phyloP scores from a whole-genome alignment of 2,329 filamentous ascomycete genomes.

The Pseudogymnoascus sp. region DNA sequence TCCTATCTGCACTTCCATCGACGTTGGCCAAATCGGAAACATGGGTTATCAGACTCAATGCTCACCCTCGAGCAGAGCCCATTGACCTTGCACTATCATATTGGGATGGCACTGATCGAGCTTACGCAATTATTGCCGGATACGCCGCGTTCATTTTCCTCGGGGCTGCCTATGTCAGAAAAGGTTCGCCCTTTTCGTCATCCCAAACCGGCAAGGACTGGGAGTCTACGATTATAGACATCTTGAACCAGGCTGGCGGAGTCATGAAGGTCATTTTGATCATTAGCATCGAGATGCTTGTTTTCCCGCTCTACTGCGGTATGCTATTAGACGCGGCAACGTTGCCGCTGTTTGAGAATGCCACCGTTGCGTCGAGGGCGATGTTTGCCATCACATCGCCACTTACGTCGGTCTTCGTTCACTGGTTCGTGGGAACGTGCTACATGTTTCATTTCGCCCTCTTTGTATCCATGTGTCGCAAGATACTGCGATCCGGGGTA shows the following conservation, averaged over 20 bases:
- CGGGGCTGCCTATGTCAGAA: constrained; percentile 72
- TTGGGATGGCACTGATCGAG: constrained; percentile 60
- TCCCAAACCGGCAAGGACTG: constrained; percentile 49
- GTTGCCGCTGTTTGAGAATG: constrained; percentile 78
- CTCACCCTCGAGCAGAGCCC: constrained; percentile 31
- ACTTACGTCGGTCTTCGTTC: constrained; percentile 86
- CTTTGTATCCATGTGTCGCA: constrained; percentile 97
- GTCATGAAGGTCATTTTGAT: constrained; percentile 97
- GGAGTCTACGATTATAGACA: constrained; percentile 75
- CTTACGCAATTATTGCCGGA: constrained; percentile 69
- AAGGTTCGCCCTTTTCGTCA: constrained; percentile 61
- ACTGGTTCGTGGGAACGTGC: constrained; percentile 97
- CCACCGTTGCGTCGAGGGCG: constrained; percentile 69
- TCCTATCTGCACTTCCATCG: constrained; percentile 29
- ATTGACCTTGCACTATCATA: constrained; percentile 53
- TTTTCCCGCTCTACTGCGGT: constrained; percentile 93
- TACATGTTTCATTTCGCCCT: constrained; percentile 99
- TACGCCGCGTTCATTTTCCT: constrained; percentile 70
- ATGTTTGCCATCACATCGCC: constrained; percentile 73
- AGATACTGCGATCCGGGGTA: constrained; percentile 92
- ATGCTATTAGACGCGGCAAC: constrained; percentile 82
- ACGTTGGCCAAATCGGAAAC: constrained; percentile 39
- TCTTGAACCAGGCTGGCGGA: constrained; percentile 85
- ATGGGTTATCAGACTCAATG: constrained; percentile 52
- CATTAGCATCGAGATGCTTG: constrained; percentile 98